phyloP scores from a whole-genome alignment of 768 basidiomycete species.

The Tulasnella sp. region DNA sequence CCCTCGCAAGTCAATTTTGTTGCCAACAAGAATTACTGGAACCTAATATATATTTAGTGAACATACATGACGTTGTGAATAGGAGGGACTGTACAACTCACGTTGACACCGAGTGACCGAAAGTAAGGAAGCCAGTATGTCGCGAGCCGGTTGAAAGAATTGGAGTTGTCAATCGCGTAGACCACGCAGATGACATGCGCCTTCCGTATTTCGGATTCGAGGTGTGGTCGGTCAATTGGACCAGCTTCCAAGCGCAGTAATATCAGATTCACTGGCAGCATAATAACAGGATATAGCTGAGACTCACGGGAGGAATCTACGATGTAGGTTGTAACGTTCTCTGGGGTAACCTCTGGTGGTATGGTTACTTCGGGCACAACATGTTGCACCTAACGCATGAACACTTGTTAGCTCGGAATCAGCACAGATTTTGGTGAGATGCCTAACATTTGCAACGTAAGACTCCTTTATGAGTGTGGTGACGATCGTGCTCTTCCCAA shows the following conservation, averaged over 20 bases:
- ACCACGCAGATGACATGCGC: conserved; percentile 98
- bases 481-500: conserved; percentile 96
- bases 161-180: conserved; percentile 92
- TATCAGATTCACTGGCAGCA: neutral
- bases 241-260: conserved; percentile 44
- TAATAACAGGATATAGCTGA: no score
- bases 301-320: conserved; percentile 89
- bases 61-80: neutral
- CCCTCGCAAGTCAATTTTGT: conserved; percentile 93
- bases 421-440: neutral
- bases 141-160: conserved; percentile 95
- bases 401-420: conserved; percentile 12
- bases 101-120: conserved; percentile 90
- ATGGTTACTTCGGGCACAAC: conserved; percentile 96
- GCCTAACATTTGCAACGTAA: conserved; percentile 73
- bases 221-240: conserved; percentile 73
- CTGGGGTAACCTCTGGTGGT: conserved; percentile 92
- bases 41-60: conserved; percentile 42
- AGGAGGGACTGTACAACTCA: conserved; percentile 29
- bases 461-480: conserved; percentile 95
- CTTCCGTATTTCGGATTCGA: conserved; percentile 91
- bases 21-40: conserved; percentile 93
- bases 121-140: conserved; percentile 96
- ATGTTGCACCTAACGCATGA: conserved; percentile 65
- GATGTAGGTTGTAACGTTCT: conserved; percentile 96